Evolutionary conservation across 306 rosid genomes (phyloP), one percentile per base, ranked within the genome.

Genomic region (Erythrophleum fordii): DNA sequence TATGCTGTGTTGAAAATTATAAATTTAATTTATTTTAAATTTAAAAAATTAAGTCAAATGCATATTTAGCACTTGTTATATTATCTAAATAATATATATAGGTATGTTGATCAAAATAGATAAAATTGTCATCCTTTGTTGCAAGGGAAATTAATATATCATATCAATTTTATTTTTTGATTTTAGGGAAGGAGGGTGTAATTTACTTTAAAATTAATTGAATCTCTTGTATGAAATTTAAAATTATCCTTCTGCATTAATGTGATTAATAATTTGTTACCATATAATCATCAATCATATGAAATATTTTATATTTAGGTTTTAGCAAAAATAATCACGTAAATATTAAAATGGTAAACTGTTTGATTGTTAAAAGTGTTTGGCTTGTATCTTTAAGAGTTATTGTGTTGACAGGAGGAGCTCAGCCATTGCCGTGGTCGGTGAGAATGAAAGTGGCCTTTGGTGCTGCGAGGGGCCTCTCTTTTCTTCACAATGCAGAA

Each of bases 381-480:
- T n/a, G 59, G 60, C 20, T 17, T 49, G 34, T 31, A 31, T 31
- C 34, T 1, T 4, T 31, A 31, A 1, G 34, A 31, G 34, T 49
- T 49, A 5, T 6, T 49, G n/a, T 51, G 58, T 51, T 7, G 28
- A 49, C 87, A 95, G 99, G 97, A 86, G 97, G 98, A 83, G 95
- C 88, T 0, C 94, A 95, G 56, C 98, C 96, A n/a, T 92, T 93
- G 49, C 82, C 97, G 44, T 95, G 99, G 99, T 79, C 90, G 28
- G 81, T 88, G 60, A 90, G 99, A 88, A 90, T 93, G 88, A 95
- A 95, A 84, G 99, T 95, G 62, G 99, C 96, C 42, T 87, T 90
- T 42, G 98, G 91, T 69, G 98, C 98, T 49, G 99, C 99, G 11
- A 91, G 90, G 80, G 99, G 99, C 77, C 97, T 95, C 64, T 86